Evolutionary conservation across 805 yeast genomes (phyloP).

Genomic region (Zygoascus flipseniorum): DNA sequence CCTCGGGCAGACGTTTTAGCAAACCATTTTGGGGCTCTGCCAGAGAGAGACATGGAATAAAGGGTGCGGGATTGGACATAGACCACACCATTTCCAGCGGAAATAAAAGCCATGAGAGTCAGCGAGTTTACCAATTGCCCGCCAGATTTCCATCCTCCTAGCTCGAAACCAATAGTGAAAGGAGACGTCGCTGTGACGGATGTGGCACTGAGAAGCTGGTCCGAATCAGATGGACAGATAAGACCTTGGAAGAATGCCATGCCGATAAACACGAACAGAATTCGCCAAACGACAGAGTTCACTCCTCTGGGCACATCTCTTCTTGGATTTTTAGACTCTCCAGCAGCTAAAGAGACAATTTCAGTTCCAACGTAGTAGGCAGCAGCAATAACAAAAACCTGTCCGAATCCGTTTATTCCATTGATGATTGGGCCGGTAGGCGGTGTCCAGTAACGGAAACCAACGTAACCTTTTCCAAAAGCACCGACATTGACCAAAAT

Average conservation of each 20-base stretch:
- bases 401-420: conserved; percentile 59
- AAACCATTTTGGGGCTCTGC: conserved; percentile 65
- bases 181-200: conserved; percentile 80
- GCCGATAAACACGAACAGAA: conserved; percentile 58
- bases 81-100: conserved; percentile 77
- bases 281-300: conserved; percentile 62
- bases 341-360: conserved; percentile 75
- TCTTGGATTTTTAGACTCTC: conserved; percentile 68
- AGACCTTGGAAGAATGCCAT: conserved; percentile 76
- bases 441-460: conserved; percentile 47
- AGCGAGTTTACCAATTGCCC: conserved; percentile 77
- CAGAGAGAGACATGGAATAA: conserved; percentile 61
- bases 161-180: conserved; percentile 70
- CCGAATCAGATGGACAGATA: conserved; percentile 63
- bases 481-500: conserved; percentile 83
- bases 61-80: conserved; percentile 63
- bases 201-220: conserved; percentile 44
- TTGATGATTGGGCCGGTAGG: conserved; percentile 43
- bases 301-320: conserved; percentile 69
- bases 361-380: conserved; percentile 82
- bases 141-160: conserved; percentile 51
- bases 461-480: conserved; percentile 61
- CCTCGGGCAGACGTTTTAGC: conserved; percentile 55
- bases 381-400: conserved; percentile 62
- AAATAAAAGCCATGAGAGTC: conserved; percentile 64